A percentile compares a stretch with the other conserved stretches of the same genome.
Conservation (phyloP, 2,329 filamentous ascomycete species). For the Pseudogymnoascus sp. region DNA sequence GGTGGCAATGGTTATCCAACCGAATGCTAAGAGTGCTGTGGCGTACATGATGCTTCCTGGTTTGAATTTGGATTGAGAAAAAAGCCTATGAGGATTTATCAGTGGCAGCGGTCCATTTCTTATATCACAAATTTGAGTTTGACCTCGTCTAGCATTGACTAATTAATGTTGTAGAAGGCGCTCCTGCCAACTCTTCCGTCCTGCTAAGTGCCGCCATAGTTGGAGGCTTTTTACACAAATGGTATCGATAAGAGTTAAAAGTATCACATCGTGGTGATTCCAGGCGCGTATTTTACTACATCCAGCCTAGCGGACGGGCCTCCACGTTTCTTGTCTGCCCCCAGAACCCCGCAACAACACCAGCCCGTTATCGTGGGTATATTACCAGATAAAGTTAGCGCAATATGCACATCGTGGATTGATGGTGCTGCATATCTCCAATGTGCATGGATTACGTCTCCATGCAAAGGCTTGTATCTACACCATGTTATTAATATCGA, state of each 20-base stretch:
- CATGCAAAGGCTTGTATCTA: neutral
- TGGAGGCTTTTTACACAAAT: neutral
- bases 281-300: neutral
- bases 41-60: neutral
- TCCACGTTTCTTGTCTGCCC: neutral
- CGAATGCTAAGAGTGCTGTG: neutral
- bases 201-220: neutral
- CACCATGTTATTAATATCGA: neutral
- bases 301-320: neutral
- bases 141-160: neutral
- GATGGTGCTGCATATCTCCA: neutral
- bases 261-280: neutral
- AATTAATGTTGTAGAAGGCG: neutral
- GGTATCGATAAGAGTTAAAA: neutral
- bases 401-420: neutral
- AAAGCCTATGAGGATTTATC: neutral
- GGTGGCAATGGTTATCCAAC: neutral
- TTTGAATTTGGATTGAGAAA: neutral
- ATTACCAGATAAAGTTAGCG: neutral
- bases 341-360: neutral
- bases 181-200: neutral
- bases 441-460: neutral
- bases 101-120: neutral
- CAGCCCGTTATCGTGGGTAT: neutral
- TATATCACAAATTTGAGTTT: neutral